These are phyloP conservation scores for Annulohypoxylon stygium DNA, from an alignment of 495 filamentous ascomycete genomes.

Conservation along the genomic window DNA sequence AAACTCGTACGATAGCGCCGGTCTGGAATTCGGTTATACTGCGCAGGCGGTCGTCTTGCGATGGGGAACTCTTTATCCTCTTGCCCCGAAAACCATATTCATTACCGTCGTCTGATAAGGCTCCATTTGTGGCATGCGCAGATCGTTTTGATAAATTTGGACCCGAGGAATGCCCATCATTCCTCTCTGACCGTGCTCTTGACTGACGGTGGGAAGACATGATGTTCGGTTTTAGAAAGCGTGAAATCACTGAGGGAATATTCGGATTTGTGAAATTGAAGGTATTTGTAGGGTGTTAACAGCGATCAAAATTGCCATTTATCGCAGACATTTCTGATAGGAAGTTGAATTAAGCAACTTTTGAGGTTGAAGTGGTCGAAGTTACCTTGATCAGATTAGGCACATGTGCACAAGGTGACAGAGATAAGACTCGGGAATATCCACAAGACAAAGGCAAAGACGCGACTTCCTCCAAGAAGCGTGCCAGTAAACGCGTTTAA, in stretches of 20 bases:
- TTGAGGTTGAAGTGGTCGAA: neutral
- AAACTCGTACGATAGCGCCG: slow-evolving; percentile 90
- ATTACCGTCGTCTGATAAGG: slow-evolving; percentile 29
- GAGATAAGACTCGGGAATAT: neutral
- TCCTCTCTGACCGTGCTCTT: slow-evolving; percentile 53
- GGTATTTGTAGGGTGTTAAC: neutral
- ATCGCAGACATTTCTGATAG: neutral
- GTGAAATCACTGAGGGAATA: neutral
- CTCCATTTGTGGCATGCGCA: slow-evolving; percentile 19
- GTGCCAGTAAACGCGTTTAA: slow-evolving; percentile 9
- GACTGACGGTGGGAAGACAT: slow-evolving; percentile 51
- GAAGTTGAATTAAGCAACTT: neutral
- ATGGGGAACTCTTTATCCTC: slow-evolving; percentile 32
- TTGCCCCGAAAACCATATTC: slow-evolving; percentile 15
- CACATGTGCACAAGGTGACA: neutral
- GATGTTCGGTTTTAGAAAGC: slow-evolving; percentile 27
- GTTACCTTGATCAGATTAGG: neutral
- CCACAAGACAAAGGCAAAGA: neutral
- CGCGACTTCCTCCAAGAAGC: slow-evolving; percentile 1
- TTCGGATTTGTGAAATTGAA: neutral
- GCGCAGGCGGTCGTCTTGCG: slow-evolving; percentile 16
- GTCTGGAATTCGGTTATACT: slow-evolving; percentile 68
- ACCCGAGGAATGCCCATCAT: slow-evolving; percentile 48
- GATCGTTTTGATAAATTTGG: slow-evolving; percentile 49
- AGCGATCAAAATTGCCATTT: neutral